Conservation (phyloP, 768 basidiomycete species). For the Fomitopsis pulvina region DNA sequence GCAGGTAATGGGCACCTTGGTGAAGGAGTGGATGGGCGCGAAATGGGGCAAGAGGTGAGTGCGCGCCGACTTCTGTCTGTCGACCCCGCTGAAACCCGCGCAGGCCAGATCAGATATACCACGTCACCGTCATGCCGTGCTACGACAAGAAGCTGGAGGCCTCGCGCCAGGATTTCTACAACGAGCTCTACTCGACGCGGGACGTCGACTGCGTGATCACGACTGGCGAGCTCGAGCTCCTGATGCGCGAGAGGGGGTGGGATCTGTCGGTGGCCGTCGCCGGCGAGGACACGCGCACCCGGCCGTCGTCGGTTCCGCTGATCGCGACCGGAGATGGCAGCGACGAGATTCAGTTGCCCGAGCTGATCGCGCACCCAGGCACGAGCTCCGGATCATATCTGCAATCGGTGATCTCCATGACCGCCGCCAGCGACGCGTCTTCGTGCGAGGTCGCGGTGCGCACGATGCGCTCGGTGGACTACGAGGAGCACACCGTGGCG, state of each 20-base stretch:
- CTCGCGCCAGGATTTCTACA: slow-evolving; percentile 89
- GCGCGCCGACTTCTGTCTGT: background rate
- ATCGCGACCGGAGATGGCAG: slow-evolving; percentile 1
- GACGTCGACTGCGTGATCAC: slow-evolving; percentile 98
- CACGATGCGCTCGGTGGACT: slow-evolving; percentile 65
- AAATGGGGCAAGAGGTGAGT: slow-evolving; percentile 67
- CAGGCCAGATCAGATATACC: slow-evolving; percentile 87
- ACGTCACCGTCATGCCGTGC: slow-evolving; percentile 98
- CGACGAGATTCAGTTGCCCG: slow-evolving; percentile 43
- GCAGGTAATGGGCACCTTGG: slow-evolving; percentile 88
- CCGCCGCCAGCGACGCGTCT: slow-evolving; percentile 33
- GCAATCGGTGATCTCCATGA: slow-evolving; percentile 61
- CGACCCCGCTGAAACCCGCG: background rate
- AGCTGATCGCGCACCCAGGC: slow-evolving; percentile 72
- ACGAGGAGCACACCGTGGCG: slow-evolving; percentile 63
- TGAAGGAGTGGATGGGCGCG: slow-evolving; percentile 80
- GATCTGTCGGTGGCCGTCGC: slow-evolving; percentile 57
- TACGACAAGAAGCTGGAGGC: slow-evolving; percentile 99
- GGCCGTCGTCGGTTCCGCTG: background rate
- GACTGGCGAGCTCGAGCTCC: slow-evolving; percentile 85
- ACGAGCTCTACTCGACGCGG: slow-evolving; percentile 70
- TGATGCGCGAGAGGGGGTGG: slow-evolving; percentile 80
- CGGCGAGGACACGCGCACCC: slow-evolving; percentile 34
- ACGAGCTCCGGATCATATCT: slow-evolving; percentile 92
- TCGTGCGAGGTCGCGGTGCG: slow-evolving; percentile 36